Percentiles rank a stretch among this genome's conserved stretches.
Conservation (phyloP, 2,329 filamentous ascomycete genomes). For the Seiridium cupressi region DNA sequence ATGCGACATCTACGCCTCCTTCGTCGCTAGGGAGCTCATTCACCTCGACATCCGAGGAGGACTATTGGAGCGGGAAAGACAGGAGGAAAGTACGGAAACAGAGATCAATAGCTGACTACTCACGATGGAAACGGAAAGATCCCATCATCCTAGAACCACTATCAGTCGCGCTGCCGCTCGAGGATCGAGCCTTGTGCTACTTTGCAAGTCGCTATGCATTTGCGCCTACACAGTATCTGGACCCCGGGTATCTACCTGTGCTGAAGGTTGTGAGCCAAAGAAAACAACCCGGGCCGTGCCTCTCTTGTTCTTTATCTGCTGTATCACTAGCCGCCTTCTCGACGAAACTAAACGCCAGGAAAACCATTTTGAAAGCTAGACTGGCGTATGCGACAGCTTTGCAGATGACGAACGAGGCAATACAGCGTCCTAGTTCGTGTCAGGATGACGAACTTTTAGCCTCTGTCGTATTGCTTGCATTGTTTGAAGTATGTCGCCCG, state of each 20-base stretch:
- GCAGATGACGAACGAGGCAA: constrained; percentile 5
- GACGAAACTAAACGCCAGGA: constrained; percentile 3
- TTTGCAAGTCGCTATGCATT: constrained; percentile 5
- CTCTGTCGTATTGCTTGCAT: constrained; percentile 3
- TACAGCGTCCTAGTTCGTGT: constrained; percentile 1
- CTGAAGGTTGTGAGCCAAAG: constrained; percentile 3
- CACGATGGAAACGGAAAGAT: background rate
- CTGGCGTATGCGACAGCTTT: constrained; percentile 1
- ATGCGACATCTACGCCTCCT: background rate
- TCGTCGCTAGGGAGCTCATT: background rate
- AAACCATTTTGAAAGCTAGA: background rate
- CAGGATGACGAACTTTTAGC: constrained; percentile 5
- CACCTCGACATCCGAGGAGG: background rate
- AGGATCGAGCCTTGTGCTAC: constrained; percentile 4
- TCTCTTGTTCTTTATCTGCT: constrained; percentile 2
- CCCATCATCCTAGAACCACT: background rate
- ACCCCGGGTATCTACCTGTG: constrained; percentile 5
- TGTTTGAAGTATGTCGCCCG: constrained; percentile 4
- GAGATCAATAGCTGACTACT: background rate
- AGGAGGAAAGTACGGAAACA: constrained; percentile 1
- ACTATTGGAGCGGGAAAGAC: background rate
- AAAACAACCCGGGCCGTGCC: constrained; percentile 1
- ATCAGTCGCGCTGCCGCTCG: background rate
- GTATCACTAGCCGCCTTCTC: constrained; percentile 3
- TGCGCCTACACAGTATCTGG: constrained; percentile 4